A percentile compares a stretch with the other conserved stretches of the same genome.
phyloP scores from a whole-genome alignment of 1,284 basidiomycete genomes.

The Lentinus polychrous region DNA sequence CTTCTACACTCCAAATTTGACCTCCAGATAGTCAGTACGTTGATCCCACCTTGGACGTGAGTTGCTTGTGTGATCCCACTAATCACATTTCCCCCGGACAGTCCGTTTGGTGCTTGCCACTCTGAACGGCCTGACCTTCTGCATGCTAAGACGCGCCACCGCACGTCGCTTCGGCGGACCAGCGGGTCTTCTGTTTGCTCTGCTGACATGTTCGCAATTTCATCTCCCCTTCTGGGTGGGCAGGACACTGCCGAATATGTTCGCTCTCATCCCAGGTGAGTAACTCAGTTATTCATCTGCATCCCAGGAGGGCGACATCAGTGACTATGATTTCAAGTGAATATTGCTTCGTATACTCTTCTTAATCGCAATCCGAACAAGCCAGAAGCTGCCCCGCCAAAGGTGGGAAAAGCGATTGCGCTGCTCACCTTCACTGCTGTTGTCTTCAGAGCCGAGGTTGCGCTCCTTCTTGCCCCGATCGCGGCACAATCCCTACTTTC shows the following conservation, averaged over 20 bases:
- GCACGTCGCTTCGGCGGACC: constrained; percentile 54
- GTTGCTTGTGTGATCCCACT: not conserved
- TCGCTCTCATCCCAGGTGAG: constrained; percentile 77
- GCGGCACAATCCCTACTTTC: constrained; percentile 49
- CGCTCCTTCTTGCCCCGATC: constrained; percentile 59
- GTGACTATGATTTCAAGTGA: constrained; percentile 38
- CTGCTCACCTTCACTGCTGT: constrained; percentile 64
- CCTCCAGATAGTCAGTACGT: constrained; percentile 58
- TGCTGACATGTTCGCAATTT: constrained; percentile 79
- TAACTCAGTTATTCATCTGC: constrained; percentile 5
- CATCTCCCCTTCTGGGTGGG: constrained; percentile 93
- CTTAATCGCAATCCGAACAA: constrained; percentile 41
- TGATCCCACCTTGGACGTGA: not conserved
- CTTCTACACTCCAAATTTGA: constrained; percentile 47
- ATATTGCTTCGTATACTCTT: constrained; percentile 54
- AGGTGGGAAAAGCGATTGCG: constrained; percentile 33
- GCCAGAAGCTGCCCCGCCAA: constrained; percentile 29
- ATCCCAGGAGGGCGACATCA: not conserved
- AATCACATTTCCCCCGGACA: constrained; percentile 24
- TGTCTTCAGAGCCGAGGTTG: constrained; percentile 79
- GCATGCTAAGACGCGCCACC: constrained; percentile 58
- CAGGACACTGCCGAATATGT: constrained; percentile 91
- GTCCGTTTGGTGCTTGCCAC: constrained; percentile 74
- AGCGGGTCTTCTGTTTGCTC: constrained; percentile 53
- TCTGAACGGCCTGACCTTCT: constrained; percentile 60